phyloP scores from a whole-genome alignment of 331 rosid species.

The Prunus yedoensis region DNA sequence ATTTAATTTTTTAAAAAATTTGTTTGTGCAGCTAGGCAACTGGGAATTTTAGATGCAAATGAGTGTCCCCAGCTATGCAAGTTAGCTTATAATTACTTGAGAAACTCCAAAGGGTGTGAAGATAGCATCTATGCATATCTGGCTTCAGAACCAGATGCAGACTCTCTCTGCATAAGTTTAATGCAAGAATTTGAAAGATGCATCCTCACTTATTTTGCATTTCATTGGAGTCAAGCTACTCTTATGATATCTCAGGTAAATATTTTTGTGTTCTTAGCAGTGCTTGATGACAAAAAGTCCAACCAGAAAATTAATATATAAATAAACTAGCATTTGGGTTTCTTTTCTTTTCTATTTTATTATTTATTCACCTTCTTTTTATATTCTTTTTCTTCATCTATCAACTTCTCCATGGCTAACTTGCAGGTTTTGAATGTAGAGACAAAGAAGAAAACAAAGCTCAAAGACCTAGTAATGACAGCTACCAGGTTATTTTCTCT shows the following conservation, averaged over 20 bases:
- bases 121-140: slow-evolving; percentile 51
- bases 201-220: slow-evolving; percentile 70
- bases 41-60: slow-evolving; percentile 54
- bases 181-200: slow-evolving; percentile 67
- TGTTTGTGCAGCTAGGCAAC: slow-evolving; percentile 58
- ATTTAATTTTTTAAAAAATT: no score
- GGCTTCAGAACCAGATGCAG: slow-evolving; percentile 33
- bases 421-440: slow-evolving; percentile 55
- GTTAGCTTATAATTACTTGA: slow-evolving; percentile 54
- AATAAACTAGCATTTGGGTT: not conserved
- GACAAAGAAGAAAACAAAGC: slow-evolving; percentile 47
- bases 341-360: not conserved
- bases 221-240: slow-evolving; percentile 77
- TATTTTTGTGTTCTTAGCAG: not conserved
- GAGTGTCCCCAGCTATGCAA: slow-evolving; percentile 60
- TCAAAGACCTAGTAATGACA: slow-evolving; percentile 51
- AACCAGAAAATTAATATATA: not conserved
- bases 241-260: slow-evolving; percentile 55
- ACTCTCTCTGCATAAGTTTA: slow-evolving; percentile 41
- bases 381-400: not conserved
- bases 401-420: not conserved
- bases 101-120: slow-evolving; percentile 49
- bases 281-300: not conserved
- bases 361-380: not conserved
- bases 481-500: slow-evolving; percentile 64